Evolutionary conservation across 2,329 filamentous ascomycete species (phyloP).

Genomic region (Diplodia mutila): DNA sequence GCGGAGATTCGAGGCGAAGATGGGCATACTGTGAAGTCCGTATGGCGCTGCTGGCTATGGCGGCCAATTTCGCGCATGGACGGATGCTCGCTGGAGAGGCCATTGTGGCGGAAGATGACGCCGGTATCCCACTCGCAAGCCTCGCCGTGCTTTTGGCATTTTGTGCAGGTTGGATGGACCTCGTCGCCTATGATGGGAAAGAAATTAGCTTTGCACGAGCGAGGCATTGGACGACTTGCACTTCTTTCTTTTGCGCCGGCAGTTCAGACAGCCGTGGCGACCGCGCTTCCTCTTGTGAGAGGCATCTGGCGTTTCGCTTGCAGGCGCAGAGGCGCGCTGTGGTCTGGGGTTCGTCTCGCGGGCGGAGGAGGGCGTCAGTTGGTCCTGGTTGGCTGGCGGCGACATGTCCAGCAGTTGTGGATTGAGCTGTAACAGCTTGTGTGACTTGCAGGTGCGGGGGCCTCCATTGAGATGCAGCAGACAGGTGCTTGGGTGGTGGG

Average conservation of each 20-base stretch:
- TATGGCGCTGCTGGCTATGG: conserved; percentile 19
- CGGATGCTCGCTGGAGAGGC: conserved; percentile 13
- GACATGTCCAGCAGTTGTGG: conserved; percentile 4
- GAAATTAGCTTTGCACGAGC: neutral
- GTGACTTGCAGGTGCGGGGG: neutral
- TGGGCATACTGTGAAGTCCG: conserved; percentile 22
- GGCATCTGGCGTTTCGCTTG: neutral
- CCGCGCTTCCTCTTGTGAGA: conserved; percentile 25
- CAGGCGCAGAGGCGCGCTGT: conserved; percentile 4
- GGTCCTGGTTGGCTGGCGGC: neutral
- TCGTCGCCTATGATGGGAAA: conserved; percentile 26
- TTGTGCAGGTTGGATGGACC: conserved; percentile 30
- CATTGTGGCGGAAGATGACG: conserved; percentile 31
- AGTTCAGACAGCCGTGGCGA: conserved; percentile 29
- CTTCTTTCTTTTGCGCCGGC: conserved; percentile 30
- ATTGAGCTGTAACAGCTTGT: conserved; percentile 5
- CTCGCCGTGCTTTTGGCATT: conserved; percentile 29
- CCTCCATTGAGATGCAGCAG: conserved; percentile 8
- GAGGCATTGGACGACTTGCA: conserved; percentile 16
- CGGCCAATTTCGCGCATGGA: conserved; percentile 27
- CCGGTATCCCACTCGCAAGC: conserved; percentile 30
- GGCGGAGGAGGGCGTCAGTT: conserved; percentile 12
- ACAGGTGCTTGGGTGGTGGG: neutral
- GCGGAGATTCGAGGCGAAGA: neutral
- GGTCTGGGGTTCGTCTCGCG: conserved; percentile 5